phyloP scores from a whole-genome alignment of 257 asterid species.

The Nyctanthes arbortristis region DNA sequence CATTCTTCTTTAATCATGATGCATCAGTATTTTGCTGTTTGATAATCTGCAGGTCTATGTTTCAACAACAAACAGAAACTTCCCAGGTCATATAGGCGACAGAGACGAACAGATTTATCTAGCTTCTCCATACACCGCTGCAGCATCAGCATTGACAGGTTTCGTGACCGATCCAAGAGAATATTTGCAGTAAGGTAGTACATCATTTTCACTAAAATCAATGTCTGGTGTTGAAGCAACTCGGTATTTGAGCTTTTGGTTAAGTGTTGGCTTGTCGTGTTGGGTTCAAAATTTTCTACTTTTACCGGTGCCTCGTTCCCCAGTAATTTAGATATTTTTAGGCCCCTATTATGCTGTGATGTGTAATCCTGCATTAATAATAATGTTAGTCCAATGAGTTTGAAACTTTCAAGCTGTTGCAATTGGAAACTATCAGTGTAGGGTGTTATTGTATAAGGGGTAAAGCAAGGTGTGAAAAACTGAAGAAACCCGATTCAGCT shows the following conservation, averaged over 20 bases:
- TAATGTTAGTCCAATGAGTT: background rate
- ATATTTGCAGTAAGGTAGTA: conserved; percentile 55
- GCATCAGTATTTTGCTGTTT: background rate
- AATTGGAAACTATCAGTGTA: too few relatives aligned
- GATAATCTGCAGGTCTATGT: conserved; percentile 63
- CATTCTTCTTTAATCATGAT: background rate
- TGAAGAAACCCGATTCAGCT: too few relatives aligned
- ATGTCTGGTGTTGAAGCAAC: conserved; percentile 5
- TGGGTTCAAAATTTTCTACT: background rate
- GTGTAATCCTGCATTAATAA: background rate
- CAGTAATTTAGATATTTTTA: conserved; percentile 6
- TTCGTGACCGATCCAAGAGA: conserved; percentile 89
- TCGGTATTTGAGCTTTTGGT: background rate
- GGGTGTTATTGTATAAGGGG: too few relatives aligned
- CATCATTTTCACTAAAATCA: background rate
- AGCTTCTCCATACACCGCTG: conserved; percentile 98
- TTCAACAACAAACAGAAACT: conserved; percentile 83
- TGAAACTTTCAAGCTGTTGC: too few relatives aligned
- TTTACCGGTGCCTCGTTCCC: background rate
- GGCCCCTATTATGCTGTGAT: background rate
- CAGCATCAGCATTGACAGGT: conserved; percentile 92
- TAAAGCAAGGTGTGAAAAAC: too few relatives aligned
- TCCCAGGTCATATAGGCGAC: conserved; percentile 94
- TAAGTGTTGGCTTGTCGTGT: background rate
- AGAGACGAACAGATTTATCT: conserved; percentile 95